Conservation (phyloP, 331 rosid genomes). For the Cydonia oblonga region DNA sequence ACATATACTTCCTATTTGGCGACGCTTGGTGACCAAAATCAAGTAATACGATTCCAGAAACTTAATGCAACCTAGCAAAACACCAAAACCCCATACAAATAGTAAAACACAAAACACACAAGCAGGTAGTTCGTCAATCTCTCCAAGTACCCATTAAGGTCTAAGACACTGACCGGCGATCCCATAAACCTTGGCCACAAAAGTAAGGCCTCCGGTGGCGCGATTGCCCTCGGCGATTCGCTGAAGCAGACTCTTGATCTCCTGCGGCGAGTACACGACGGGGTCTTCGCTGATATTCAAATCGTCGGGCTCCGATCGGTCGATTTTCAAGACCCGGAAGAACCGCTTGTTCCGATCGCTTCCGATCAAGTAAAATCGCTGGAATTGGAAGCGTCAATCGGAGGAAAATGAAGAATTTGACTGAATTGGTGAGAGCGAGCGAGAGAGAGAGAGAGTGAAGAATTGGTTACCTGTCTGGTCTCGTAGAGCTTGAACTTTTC, state of each 20-base stretch:
- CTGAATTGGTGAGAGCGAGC: not conserved
- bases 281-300: slow-evolving; percentile 80
- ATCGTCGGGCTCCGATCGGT: slow-evolving; percentile 81
- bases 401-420: not conserved
- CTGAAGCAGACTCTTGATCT: slow-evolving; percentile 72
- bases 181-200: slow-evolving; percentile 67
- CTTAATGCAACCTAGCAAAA: slow-evolving; percentile 60
- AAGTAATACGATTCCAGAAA: slow-evolving; percentile 85
- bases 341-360: slow-evolving; percentile 71
- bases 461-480: slow-evolving; percentile 58
- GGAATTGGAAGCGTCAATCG: not conserved
- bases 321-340: slow-evolving; percentile 76
- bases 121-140: not conserved
- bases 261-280: slow-evolving; percentile 67
- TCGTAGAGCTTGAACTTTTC: slow-evolving; percentile 85
- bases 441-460: not conserved
- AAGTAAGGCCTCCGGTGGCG: slow-evolving; percentile 71
- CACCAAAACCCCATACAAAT: not conserved
- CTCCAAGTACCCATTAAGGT: not conserved
- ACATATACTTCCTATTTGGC: slow-evolving; percentile 76
- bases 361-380: slow-evolving; percentile 76
- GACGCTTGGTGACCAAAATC: slow-evolving; percentile 82
- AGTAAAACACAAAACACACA: not conserved
- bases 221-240: slow-evolving; percentile 79
- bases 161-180: slow-evolving; percentile 59